Evolutionary conservation across 139 green algal genomes (phyloP).

Genomic region (Chloropicon primus): DNA sequence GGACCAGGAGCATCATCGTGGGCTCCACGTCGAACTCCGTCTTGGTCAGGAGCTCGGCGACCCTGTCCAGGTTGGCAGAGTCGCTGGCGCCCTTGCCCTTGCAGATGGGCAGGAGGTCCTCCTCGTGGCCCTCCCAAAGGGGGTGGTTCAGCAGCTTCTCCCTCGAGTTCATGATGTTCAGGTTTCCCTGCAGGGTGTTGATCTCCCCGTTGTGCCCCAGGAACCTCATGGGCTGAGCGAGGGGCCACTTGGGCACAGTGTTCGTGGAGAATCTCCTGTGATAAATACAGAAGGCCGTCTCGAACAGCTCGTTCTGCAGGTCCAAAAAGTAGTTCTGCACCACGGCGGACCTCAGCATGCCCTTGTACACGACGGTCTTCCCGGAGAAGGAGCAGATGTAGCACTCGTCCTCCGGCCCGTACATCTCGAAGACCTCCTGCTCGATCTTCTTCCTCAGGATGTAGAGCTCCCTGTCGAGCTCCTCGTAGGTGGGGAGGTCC

Average conservation of each 20-base stretch:
- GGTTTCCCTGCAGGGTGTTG: conserved; percentile 98
- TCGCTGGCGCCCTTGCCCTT: conserved; percentile 60
- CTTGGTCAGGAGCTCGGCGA: conserved; percentile 79
- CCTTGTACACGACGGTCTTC: conserved; percentile 96
- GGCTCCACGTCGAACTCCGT: conserved; percentile 59
- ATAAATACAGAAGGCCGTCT: conserved; percentile 90
- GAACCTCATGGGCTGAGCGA: conserved; percentile 96
- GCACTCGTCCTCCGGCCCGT: conserved; percentile 41
- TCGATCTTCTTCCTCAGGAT: conserved; percentile 36
- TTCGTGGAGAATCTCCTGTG: conserved; percentile 98
- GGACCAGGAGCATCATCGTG: conserved; percentile 93
- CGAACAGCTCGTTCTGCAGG: conserved; percentile 67
- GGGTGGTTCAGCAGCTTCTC: conserved; percentile 71
- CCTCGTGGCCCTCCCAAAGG: conserved; percentile 79
- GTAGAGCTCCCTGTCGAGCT: background rate
- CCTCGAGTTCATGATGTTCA: conserved; percentile 94
- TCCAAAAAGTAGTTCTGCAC: conserved; percentile 84
- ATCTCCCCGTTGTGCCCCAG: conserved; percentile 99
- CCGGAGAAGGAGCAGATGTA: conserved; percentile 81
- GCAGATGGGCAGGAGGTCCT: conserved; percentile 75
- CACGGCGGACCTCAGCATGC: conserved; percentile 76
- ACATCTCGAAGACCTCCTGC: conserved; percentile 54
- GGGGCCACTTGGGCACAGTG: conserved; percentile 94
- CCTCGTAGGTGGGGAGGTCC: conserved; percentile 24
- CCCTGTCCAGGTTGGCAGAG: conserved; percentile 89